Evolutionary conservation across 2,329 filamentous ascomycete species (phyloP).

Genomic region (Lasiodiplodia theobromae): DNA sequence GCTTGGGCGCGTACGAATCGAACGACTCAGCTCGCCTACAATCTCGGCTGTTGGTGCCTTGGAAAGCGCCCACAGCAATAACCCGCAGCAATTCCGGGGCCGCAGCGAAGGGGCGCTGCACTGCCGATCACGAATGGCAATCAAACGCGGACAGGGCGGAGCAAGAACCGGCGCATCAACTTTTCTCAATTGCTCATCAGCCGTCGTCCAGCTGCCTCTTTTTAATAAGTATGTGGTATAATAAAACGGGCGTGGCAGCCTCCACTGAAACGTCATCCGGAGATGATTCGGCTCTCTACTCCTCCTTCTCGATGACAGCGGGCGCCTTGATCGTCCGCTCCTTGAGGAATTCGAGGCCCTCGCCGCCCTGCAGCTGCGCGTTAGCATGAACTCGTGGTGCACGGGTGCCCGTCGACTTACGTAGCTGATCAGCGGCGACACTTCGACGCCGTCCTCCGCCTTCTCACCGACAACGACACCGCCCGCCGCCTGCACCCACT

Average conservation of each 20-base stretch:
- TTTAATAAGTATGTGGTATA: conserved; percentile 14
- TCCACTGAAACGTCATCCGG: conserved; percentile 16
- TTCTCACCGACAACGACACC: conserved; percentile 73
- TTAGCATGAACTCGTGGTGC: conserved; percentile 27
- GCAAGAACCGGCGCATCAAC: background rate
- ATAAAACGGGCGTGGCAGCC: conserved; percentile 8
- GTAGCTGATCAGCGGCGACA: conserved; percentile 94
- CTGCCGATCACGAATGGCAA: conserved; percentile 14
- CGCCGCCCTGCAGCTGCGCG: conserved; percentile 59
- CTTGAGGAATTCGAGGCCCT: conserved; percentile 68
- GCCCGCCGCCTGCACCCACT: conserved; percentile 83
- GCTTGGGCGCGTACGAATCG: conserved; percentile 13
- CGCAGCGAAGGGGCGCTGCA: background rate
- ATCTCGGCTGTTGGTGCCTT: conserved; percentile 20
- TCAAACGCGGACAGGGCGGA: conserved; percentile 10
- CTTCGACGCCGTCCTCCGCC: conserved; percentile 75
- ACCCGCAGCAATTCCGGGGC: background rate
- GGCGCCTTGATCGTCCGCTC: conserved; percentile 67
- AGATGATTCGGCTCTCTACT: conserved; percentile 38
- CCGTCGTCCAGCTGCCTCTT: conserved; percentile 15
- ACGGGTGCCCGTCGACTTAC: conserved; percentile 65
- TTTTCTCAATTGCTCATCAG: conserved; percentile 24
- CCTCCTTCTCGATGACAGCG: conserved; percentile 68
- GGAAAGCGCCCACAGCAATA: background rate
- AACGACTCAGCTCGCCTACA: conserved; percentile 26